Evolutionary conservation across 805 yeast genomes (phyloP), one percentile per base, ranked within the genome.

Genomic region (Barnettozyma sp.): DNA sequence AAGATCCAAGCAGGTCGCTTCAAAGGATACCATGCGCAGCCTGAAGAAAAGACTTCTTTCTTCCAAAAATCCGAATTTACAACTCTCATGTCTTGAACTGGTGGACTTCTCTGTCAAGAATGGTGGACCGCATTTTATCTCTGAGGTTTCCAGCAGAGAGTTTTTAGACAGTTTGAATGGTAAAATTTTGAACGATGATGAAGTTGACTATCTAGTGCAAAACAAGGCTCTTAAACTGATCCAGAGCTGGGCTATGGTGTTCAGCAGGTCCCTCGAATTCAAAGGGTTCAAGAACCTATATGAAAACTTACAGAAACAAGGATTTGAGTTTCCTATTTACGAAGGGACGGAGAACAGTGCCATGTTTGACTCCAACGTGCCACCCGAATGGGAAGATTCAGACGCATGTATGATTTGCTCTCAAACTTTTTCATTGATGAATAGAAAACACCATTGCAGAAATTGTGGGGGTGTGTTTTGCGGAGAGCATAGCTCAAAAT

Each of bases 311-410:
- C 65, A 70, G 37, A 57, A 62, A 26, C 82, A 81, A 39, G 88
- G 80, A 7, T 74, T 73, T 46, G 63, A 67, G 35, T 86, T 88
- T 50, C 94, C 95, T 1, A 30, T 62, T 62, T 18, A 52, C 56
- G 19, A 56, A 58, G 16, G 46, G 38, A 35, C 54, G 44, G 45
- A 39, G 12, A 58, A 62, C 17, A 49, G 66, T 23, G 65, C 70
- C 5, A 76, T 88, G 56, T 74, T 90, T 33, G 97, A 90, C 50
- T 74, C 95, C 2, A 82, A 77, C 42, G 88, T 88, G 5, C 97
- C 98, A 2, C 97, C 98, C 0, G 97, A 87, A 48, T 92, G 98
- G 98, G 79, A 83, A 16, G 98, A 92, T 52, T 82, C 88, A 9
- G 95, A 86, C 49, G 85, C 85, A 4, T 92, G 98, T 59, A 88